These are phyloP conservation scores for Geranium brycei DNA, from an alignment of 345 rosid genomes.

Conservation along the genomic window DNA sequence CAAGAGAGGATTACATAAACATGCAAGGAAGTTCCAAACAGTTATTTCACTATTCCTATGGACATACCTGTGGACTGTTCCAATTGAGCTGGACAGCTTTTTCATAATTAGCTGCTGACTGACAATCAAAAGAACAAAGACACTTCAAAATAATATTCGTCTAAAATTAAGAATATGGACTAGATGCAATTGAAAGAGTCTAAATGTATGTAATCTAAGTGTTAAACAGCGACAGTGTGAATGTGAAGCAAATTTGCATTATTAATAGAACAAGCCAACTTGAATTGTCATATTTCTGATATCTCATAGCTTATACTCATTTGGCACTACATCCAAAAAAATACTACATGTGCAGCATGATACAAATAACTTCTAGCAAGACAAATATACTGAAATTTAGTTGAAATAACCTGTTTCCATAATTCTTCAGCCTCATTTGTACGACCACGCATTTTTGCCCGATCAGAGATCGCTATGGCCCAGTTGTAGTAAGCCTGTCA, in stretches of 20 bases:
- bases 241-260: not conserved
- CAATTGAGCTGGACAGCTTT: conserved; percentile 93
- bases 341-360: not conserved
- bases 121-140: conserved; percentile 13
- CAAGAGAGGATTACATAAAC: not conserved
- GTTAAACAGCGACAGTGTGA: not conserved
- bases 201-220: too few relatives aligned
- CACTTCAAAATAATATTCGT: not conserved
- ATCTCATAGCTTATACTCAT: not conserved
- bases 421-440: conserved; percentile 98
- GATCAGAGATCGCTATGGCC: conserved; percentile 98
- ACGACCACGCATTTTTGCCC: conserved; percentile 99
- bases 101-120: conserved; percentile 94
- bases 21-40: not conserved
- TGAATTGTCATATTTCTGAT: too few relatives aligned
- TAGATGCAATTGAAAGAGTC: not conserved
- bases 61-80: conserved; percentile 92
- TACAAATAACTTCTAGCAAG: not conserved
- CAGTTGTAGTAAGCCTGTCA: conserved; percentile 94
- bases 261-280: not conserved
- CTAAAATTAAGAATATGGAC: not conserved
- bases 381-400: too few relatives aligned
- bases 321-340: not conserved
- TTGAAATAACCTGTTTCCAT: conserved; percentile 65
- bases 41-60: not conserved